Percentiles rank a stretch among this genome's conserved stretches.
phyloP scores from a whole-genome alignment of 495 filamentous ascomycete species.

The Penicillium waksmanii region DNA sequence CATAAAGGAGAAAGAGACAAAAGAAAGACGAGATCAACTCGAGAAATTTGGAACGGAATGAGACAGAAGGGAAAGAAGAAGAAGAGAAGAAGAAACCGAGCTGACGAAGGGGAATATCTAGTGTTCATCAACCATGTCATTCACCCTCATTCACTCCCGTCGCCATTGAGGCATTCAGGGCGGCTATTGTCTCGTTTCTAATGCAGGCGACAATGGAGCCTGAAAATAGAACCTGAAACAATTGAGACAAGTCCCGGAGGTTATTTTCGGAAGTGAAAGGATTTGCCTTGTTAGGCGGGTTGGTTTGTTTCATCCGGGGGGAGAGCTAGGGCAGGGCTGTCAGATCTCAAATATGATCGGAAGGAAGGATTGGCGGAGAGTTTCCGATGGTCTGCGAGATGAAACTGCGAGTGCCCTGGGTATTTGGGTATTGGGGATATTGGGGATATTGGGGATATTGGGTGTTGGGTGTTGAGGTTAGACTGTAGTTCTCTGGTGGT shows the following conservation, averaged over 20 bases:
- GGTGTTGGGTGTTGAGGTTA: too few relatives aligned
- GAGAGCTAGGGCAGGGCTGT: slow-evolving; percentile 7
- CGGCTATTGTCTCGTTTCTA: slow-evolving; percentile 3
- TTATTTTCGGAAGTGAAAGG: neutral
- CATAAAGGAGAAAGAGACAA: slow-evolving; percentile 25
- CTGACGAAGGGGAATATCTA: slow-evolving; percentile 18
- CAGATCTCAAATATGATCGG: slow-evolving; percentile 1
- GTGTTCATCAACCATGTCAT: neutral
- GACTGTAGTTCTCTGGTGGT: too few relatives aligned
- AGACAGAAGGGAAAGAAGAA: slow-evolving; percentile 27
- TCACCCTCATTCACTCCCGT: slow-evolving; percentile 9
- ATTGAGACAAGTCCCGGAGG: neutral
- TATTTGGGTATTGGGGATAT: neutral
- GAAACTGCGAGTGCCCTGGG: slow-evolving; percentile 15
- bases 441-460: too few relatives aligned
- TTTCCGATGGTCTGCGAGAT: slow-evolving; percentile 2
- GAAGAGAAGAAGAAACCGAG: slow-evolving; percentile 23
- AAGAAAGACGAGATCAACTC: slow-evolving; percentile 33
- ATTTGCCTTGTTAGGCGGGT: slow-evolving; percentile 6
- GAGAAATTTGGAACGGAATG: slow-evolving; percentile 15
- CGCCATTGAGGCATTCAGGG: slow-evolving; percentile 6
- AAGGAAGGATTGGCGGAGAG: slow-evolving; percentile 16
- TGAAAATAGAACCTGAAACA: slow-evolving; percentile 19
- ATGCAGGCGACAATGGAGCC: slow-evolving; percentile 9
- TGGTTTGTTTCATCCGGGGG: slow-evolving; percentile 17